These are phyloP conservation scores for Hebeloma cylindrosporum DNA, from an alignment of 768 basidiomycete genomes.

Conservation along the genomic window DNA sequence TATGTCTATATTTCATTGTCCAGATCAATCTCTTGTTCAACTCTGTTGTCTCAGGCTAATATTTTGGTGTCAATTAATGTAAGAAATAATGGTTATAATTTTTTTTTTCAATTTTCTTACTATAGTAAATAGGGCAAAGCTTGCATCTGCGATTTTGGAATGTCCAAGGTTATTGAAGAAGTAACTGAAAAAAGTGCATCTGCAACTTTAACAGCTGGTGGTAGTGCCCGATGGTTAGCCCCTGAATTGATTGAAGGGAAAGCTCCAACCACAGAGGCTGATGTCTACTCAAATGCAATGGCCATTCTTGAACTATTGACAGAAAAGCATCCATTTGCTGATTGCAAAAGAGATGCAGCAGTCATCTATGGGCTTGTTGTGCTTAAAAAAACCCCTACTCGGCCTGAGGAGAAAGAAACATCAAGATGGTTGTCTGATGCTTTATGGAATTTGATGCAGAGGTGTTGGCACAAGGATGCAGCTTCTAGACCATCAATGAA, in stretches of 20 bases:
- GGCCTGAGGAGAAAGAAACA: conserved; percentile 42
- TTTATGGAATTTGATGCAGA: conserved; percentile 46
- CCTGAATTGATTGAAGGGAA: conserved; percentile 56
- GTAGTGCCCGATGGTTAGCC: conserved; percentile 58
- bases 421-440: conserved; percentile 44
- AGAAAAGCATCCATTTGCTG: conserved; percentile 49
- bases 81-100: conserved; percentile 7
- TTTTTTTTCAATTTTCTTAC: not conserved
- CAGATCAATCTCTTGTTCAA: conserved; percentile 4
- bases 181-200: conserved; percentile 50
- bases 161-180: conserved; percentile 60
- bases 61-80: conserved; percentile 56
- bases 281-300: conserved; percentile 63
- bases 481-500: conserved; percentile 40
- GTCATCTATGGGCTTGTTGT: conserved; percentile 47
- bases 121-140: conserved; percentile 43
- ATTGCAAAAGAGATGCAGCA: conserved; percentile 47
- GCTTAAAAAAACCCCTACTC: conserved; percentile 37
- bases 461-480: conserved; percentile 46
- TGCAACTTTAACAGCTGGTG: conserved; percentile 46
- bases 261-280: conserved; percentile 46
- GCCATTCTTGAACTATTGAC: conserved; percentile 59
- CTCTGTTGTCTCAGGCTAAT: conserved; percentile 42
- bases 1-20: conserved; percentile 31
- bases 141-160: conserved; percentile 63